Evolutionary conservation across 2,329 filamentous ascomycete genomes (phyloP), one percentile per base, ranked within the genome.

Genomic region (Calonectria ilicicola): DNA sequence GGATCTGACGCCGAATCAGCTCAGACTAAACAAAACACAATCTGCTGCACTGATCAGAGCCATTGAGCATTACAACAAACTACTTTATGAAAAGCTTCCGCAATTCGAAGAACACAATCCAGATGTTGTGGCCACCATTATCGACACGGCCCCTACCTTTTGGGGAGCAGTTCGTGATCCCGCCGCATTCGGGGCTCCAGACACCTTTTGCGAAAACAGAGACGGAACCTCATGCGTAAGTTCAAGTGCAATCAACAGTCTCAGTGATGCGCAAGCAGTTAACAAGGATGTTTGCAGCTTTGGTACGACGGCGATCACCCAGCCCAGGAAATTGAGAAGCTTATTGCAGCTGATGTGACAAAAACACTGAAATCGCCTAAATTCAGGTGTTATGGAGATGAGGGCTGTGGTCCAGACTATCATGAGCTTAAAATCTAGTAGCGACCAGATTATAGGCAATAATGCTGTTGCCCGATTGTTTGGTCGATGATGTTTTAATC

Each of bases 181-280:
- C 3, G 51, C 19, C 4, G 29, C 21, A 3, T 38, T 23, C 12
- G 51, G 51, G n/a, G 29, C 51, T 15, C 21, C 51, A 15, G 19
- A 58, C n/a, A 58, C 51, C 7, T 38, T 7, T 23, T 58, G 51
- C 5, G 29, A 23, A 35, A 38, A 58, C 5, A 58, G 51, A n/a
- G 32, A 58, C 9, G 29, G 51, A 14, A 35, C 32, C 5, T 58
- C 49, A 32, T 38, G 51, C 21, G 51, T 58, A 8, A 56, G 51
- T 35, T 9, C 2, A 17, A n/a, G 1, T 23, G 19, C 14, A 9
- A 9, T n/a, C 7, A 4, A 5, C 1, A 21, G n/a, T 2, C 0
- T 19, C 12, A 19, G 17, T 7, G 5, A 15, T 5, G 3, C 0
- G 15, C n/a, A 12, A 5, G 15, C 1, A 56, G 51, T 29, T 56